A percentile compares a stretch with the other conserved stretches of the same genome.
phyloP scores from a whole-genome alignment of 2,329 filamentous ascomycete genomes.

The Lachnellula arida region DNA sequence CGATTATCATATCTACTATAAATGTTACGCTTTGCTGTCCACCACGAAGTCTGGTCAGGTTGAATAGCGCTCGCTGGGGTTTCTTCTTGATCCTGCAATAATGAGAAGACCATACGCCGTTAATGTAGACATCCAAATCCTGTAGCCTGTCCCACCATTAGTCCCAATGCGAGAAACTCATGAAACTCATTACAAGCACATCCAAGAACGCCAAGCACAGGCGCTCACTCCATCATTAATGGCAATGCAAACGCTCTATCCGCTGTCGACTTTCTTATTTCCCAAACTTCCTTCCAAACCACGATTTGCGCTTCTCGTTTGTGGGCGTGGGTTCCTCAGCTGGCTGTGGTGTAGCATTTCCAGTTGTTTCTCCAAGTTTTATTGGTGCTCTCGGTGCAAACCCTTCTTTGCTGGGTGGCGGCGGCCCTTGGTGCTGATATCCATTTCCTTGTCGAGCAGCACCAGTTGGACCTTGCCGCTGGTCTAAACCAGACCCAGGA shows the following conservation, averaged over 20 bases:
- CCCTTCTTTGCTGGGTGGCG: constrained; percentile 22
- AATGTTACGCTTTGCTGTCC: neutral
- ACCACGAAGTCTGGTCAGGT: neutral
- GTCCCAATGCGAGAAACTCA: neutral
- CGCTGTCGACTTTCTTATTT: constrained; percentile 39
- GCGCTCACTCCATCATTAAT: neutral
- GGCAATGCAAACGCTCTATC: neutral
- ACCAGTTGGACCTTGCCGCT: constrained; percentile 26
- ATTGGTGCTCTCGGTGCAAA: constrained; percentile 24
- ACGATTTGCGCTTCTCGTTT: constrained; percentile 78
- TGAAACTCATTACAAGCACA: constrained; percentile 5
- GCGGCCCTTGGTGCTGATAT: constrained; percentile 17
- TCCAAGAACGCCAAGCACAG: neutral
- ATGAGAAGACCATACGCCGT: neutral
- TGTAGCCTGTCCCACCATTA: neutral
- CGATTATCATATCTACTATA: neutral
- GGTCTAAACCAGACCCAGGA: constrained; percentile 32
- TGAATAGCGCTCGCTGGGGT: neutral
- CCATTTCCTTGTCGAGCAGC: constrained; percentile 16
- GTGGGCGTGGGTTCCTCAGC: constrained; percentile 4
- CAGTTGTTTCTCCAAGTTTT: constrained; percentile 24
- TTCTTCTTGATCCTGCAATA: neutral
- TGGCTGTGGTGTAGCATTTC: constrained; percentile 14
- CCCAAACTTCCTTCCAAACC: constrained; percentile 81
- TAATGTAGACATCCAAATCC: neutral